Percentiles rank a stretch among this genome's conserved stretches.
Conservation (phyloP, 148 eudicot species). For the Silene conica region DNA sequence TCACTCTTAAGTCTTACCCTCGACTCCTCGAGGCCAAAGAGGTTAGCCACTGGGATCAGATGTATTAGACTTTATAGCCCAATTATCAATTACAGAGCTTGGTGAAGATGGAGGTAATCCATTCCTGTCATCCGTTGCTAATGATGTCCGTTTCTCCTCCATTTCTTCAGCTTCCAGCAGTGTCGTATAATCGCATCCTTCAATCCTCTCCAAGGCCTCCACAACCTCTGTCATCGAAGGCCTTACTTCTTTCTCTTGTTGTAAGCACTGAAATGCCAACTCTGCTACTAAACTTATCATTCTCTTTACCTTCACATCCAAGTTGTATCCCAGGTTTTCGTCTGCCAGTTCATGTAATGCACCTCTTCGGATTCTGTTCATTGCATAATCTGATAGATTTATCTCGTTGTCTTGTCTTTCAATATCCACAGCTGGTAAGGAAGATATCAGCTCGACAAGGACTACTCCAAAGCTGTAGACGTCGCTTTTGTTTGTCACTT, state of each 20-base stretch:
- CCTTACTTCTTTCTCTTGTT: constrained; percentile 10
- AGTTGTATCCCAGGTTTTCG: constrained; percentile 1
- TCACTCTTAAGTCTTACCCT: too few species aligned
- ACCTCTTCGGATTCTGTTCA: constrained; percentile 5
- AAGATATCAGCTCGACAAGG: constrained; percentile 11
- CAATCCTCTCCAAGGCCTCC: background rate
- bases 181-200: background rate
- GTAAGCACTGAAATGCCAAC: constrained; percentile 10
- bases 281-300: constrained; percentile 8
- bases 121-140: background rate
- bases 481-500: constrained; percentile 8
- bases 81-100: constrained; percentile 12
- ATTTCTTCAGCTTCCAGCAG: constrained; percentile 2
- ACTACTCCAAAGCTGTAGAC: constrained; percentile 15
- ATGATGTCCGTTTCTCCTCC: background rate
- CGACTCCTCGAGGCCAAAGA: too few species aligned
- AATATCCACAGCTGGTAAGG: constrained; percentile 5
- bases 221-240: constrained; percentile 5
- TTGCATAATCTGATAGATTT: constrained; percentile 4
- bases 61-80: constrained; percentile 10
- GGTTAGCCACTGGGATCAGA: constrained; percentile 2
- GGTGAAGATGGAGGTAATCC: constrained; percentile 1
- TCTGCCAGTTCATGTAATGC: constrained; percentile 1
- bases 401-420: constrained; percentile 3
- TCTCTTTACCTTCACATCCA: background rate